phyloP scores from a whole-genome alignment of 2,329 filamentous ascomycete genomes.

The Lecanoromycetidae sp. region DNA sequence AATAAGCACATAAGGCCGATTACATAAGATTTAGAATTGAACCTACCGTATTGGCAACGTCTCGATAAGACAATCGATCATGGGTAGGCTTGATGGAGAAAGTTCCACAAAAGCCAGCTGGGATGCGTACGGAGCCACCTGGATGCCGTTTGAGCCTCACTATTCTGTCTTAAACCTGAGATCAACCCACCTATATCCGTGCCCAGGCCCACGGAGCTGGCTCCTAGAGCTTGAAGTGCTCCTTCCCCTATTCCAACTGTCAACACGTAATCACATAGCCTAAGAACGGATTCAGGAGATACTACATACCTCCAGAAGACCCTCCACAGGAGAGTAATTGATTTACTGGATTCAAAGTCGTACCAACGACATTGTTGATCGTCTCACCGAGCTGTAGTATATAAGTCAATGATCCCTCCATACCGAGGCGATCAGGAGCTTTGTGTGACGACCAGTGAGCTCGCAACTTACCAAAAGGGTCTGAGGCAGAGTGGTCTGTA shows the following conservation, averaged over 20 bases:
- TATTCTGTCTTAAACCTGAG: neutral
- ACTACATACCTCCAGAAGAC: constrained; percentile 41
- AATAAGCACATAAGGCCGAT: constrained; percentile 30
- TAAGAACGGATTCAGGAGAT: neutral
- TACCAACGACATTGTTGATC: constrained; percentile 50
- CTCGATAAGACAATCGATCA: constrained; percentile 40
- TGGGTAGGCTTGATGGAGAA: constrained; percentile 31
- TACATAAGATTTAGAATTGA: neutral
- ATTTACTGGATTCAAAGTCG: constrained; percentile 53
- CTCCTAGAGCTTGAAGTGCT: constrained; percentile 46
- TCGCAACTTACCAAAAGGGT: constrained; percentile 11
- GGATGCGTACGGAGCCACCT: constrained; percentile 32
- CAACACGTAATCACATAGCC: neutral
- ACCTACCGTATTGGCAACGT: constrained; percentile 19
- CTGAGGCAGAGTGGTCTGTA: constrained; percentile 14
- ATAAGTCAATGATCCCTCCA: constrained; percentile 38
- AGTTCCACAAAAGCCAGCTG: constrained; percentile 40
- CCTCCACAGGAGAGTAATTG: constrained; percentile 38
- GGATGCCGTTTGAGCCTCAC: neutral
- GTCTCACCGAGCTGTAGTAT: constrained; percentile 44
- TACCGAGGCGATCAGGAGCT: too few relatives aligned
- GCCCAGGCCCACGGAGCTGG: constrained; percentile 47
- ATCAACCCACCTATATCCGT: constrained; percentile 42
- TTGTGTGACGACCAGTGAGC: neutral
- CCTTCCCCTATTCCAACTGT: constrained; percentile 37